Percentiles rank a stretch among this genome's conserved stretches.
Evolutionary conservation across 306 rosid species (phyloP).

Genomic region (Cucumis cinereus): DNA sequence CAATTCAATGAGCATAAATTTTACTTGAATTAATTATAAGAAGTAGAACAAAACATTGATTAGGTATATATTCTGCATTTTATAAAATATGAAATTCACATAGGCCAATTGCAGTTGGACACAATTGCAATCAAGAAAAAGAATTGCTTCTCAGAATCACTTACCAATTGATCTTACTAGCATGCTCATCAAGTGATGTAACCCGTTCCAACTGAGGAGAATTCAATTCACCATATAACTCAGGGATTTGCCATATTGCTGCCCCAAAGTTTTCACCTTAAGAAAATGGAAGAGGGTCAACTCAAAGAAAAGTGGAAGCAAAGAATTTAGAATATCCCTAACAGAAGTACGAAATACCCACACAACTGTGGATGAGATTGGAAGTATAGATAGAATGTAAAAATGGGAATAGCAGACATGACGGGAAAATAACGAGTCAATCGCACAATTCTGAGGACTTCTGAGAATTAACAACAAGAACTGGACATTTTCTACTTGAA

Average conservation of each 20-base stretch:
- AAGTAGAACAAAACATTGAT: neutral
- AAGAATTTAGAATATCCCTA: neutral
- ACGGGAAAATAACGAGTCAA: neutral
- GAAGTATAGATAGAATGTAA: neutral
- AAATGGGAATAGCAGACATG: neutral
- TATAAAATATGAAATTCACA: neutral
- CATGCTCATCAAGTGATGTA: slow-evolving; percentile 55
- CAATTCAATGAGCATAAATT: neutral
- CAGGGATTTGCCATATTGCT: slow-evolving; percentile 97
- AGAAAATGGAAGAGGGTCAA: slow-evolving; percentile 18
- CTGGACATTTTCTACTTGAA: neutral
- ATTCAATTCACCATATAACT: slow-evolving; percentile 83
- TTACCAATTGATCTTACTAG: slow-evolving; percentile 80
- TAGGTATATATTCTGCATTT: neutral
- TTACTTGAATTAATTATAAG: neutral
- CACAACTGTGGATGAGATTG: neutral
- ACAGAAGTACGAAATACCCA: neutral
- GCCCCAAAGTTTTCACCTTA: slow-evolving; percentile 88
- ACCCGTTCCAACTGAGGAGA: slow-evolving; percentile 82
- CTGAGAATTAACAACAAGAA: neutral
- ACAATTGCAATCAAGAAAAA: neutral
- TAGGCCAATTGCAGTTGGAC: neutral
- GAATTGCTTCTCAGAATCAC: slow-evolving; percentile 13
- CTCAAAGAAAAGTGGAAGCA: neutral
- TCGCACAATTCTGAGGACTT: neutral